A percentile compares a stretch with the other conserved stretches of the same genome.
Evolutionary conservation across 2,329 filamentous ascomycete genomes (phyloP).

Genomic region (Sporothrix euskadiensis): DNA sequence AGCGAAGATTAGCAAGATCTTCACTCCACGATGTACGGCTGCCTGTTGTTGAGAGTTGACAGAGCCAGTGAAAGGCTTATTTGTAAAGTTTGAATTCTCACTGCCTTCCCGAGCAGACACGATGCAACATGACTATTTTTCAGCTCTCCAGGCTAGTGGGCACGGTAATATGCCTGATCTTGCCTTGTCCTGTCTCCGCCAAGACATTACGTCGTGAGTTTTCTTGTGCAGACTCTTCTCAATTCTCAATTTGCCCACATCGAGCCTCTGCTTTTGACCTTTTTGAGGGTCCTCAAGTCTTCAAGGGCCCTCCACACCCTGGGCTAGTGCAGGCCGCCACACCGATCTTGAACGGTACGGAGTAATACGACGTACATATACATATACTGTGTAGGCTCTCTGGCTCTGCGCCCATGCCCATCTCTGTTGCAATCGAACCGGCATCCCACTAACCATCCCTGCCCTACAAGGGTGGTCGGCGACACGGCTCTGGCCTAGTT

Average conservation of each 20-base stretch:
- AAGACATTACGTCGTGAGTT: slow-evolving; percentile 12
- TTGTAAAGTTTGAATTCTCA: background rate
- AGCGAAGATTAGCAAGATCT: background rate
- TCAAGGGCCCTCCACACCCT: slow-evolving; percentile 5
- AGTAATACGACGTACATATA: too few relatives aligned
- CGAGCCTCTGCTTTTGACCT: background rate
- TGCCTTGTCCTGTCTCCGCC: background rate
- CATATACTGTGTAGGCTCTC: too few relatives aligned
- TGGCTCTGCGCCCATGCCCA: background rate
- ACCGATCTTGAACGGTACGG: slow-evolving; percentile 10
- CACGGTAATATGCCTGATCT: background rate
- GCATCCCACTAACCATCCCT: background rate
- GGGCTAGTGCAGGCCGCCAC: slow-evolving; percentile 15
- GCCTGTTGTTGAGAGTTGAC: background rate
- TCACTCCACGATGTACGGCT: background rate
- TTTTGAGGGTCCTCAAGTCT: background rate
- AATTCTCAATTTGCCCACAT: background rate
- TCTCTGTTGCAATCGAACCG: background rate
- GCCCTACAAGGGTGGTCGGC: slow-evolving; percentile 9
- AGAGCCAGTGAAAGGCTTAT: background rate
- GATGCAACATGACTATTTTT: slow-evolving; percentile 23
- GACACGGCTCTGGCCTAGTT: slow-evolving; percentile 13
- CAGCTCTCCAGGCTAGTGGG: slow-evolving; percentile 19
- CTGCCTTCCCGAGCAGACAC: slow-evolving; percentile 3
- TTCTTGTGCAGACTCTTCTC: background rate